Base-by-base conservation (phyloP, 257 asterid genomes). In the Paulownia fortunei region DNA sequence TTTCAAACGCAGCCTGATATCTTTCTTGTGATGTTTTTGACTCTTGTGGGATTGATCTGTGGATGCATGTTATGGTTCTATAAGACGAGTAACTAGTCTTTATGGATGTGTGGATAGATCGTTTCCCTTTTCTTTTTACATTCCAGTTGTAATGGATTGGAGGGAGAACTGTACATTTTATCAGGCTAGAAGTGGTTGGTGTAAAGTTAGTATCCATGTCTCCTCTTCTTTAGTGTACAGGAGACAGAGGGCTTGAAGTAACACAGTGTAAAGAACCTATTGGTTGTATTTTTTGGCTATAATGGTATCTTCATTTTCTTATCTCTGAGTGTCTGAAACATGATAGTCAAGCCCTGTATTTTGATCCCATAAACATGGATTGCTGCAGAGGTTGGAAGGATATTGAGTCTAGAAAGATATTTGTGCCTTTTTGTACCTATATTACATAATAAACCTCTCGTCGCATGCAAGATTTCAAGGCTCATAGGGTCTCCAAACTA, bases 1-100 rank as follows among this genome's bases (percentile, higher is more conserved):
- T 80, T 90, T 92, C 76, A 89, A 78, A 49, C 89, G 91, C 21
- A 87, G 92, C 78, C 62, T 92, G 83, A 74, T 87, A 13, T 86
- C 97, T 72, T 75, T 93, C 54, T 78, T 81, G 82, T 81, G 81
- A 81, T 21, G 42, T 47, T 19, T 3, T 8, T 23, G 18, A 51
- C 55, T 64, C 12, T 13, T 3, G 18, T 54, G 36, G 36, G 36
- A 30, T 30, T 30, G 36, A 30, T 4, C 36, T 18, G n/a, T 3
- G 47, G 44, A 3, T 21, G 24, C 36, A 23, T 58, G 75, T 77
- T 26, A 54, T 26, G 34, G n/a, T 59, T 24, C 26, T 10, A n/a
- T 46, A 18, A 13, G 62, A 52, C 27, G 16, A 69, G 58, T 58
- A 49, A 46, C 56, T 12, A 51, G 55, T 66, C n/a, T n/a, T n/a